Percentiles rank a stretch among this genome's conserved stretches.
These are phyloP conservation scores for Marchantia polymorpha DNA, from an alignment of 225 moss, liverwort and hornwort species.

Conservation along the genomic window DNA sequence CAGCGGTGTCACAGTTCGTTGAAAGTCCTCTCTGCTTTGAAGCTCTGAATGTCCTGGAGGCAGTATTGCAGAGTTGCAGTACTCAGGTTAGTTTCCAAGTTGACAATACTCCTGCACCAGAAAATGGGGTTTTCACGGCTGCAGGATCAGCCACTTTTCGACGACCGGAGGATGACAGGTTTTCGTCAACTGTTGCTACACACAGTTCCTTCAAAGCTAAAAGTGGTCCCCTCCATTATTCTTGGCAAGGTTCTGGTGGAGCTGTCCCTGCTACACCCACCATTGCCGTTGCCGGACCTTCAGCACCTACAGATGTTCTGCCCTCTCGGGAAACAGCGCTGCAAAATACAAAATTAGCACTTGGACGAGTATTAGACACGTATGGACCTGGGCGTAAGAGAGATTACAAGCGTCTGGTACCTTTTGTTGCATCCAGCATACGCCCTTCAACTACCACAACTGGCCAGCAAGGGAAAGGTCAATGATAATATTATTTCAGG, in stretches of 20 bases:
- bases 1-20: constrained; percentile 95
- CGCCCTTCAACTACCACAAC: constrained; percentile 36
- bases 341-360: constrained; percentile 85
- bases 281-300: constrained; percentile 37
- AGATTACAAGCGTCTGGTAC: constrained; percentile 95
- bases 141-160: constrained; percentile 48
- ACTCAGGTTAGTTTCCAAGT: constrained; percentile 58
- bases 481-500: constrained; percentile 12
- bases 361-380: constrained; percentile 92
- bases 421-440: constrained; percentile 66
- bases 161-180: constrained; percentile 58
- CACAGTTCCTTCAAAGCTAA: constrained; percentile 84
- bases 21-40: constrained; percentile 85
- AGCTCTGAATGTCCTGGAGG: constrained; percentile 94
- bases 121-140: constrained; percentile 63
- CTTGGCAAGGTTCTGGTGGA: constrained; percentile 67
- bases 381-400: constrained; percentile 96
- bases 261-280: constrained; percentile 30
- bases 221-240: constrained; percentile 60
- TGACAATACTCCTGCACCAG: constrained; percentile 52
- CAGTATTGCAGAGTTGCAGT: constrained; percentile 91
- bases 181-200: constrained; percentile 44
- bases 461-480: constrained; percentile 28
- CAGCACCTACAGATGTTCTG: constrained; percentile 74
- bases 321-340: constrained; percentile 95